phyloP scores from a whole-genome alignment of 176 grass and related monocot species.

The Paspalum vaginatum region DNA sequence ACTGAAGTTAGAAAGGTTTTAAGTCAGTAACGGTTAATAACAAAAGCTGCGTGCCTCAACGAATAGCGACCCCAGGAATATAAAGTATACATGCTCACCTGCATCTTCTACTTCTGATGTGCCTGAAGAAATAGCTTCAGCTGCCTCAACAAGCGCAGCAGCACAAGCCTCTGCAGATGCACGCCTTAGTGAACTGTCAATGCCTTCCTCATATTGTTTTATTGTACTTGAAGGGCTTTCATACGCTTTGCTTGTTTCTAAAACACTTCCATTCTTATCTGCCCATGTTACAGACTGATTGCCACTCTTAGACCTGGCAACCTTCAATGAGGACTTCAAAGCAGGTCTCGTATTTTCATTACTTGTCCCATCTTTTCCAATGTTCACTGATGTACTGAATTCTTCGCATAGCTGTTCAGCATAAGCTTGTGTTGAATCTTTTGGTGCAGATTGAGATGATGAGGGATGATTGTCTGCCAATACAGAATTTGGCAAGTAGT shows the following conservation, averaged over 20 bases:
- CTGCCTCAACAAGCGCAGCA: constrained; percentile 67
- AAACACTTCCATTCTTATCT: constrained; percentile 42
- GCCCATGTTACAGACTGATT: constrained; percentile 74
- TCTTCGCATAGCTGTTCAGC: constrained; percentile 28
- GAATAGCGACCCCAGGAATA: constrained; percentile 5
- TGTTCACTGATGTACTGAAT: constrained; percentile 41
- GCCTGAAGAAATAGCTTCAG: constrained; percentile 70
- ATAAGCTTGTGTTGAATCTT: constrained; percentile 24
- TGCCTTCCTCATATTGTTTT: constrained; percentile 41
- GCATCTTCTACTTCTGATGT: constrained; percentile 68
- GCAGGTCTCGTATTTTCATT: constrained; percentile 38
- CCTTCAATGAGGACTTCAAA: constrained; percentile 79
- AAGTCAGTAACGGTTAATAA: constrained; percentile 19
- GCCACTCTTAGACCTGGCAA: constrained; percentile 48
- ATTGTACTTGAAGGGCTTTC: constrained; percentile 42
- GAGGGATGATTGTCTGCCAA: constrained; percentile 27
- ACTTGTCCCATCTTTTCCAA: constrained; percentile 37
- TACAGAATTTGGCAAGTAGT: constrained; percentile 31
- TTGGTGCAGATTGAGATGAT: constrained; percentile 20
- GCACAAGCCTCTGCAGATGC: constrained; percentile 88
- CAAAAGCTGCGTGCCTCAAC: constrained; percentile 13
- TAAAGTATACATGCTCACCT: constrained; percentile 47
- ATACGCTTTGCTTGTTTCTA: constrained; percentile 46
- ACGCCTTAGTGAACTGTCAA: constrained; percentile 55
- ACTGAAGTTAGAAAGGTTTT: constrained; percentile 50